Evolutionary conservation across 345 rosid species (phyloP), one percentile per base, ranked within the genome.

Genomic region (Populus simonii): DNA sequence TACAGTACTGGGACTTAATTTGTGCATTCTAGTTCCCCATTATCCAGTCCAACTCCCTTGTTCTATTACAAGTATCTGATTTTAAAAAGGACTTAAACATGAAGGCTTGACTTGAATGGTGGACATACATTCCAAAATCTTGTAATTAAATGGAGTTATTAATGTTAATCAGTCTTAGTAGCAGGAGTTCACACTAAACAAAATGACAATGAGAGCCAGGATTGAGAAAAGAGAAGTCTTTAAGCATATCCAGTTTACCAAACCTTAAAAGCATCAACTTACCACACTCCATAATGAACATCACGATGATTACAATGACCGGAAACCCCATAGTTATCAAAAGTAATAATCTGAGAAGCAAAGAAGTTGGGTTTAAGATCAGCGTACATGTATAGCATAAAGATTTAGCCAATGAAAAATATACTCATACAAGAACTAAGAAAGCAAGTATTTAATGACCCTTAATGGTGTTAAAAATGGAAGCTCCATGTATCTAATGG

Each of bases 291-390:
- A 83, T 78, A 79, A 78, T 90, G 90, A 74, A 88, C 91, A 84
- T 89, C 98, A 9, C 83, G 65, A 68, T 95, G 99, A 82, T 91
- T 95, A 70, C 96, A 88, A 75, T 95, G 97, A 81, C 96, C 98
- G 55, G 94, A 93, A 84, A 93, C 86, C 33, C 97, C 98, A 82
- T 89, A 77, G 49, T 73, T 82, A 84, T 95, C 97, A 71, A 95
- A 95, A 66, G 92, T 91, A 72, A 93, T 85, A 73, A 95, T 84
- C 94, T 93, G 86, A 71, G 84, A 81, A 72, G 65, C 39, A 65
- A 67, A 66, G n/a, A 38, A 11, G 74, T 16, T 71, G 22, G 41
- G 59, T 72, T 65, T 55, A 29, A 73, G 72, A 43, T 68, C n/a
- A 73, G 57, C 6, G 33, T 41, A 71, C 29, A 45, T 18, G 59